Percentiles rank a stretch among this genome's conserved stretches.
These are phyloP conservation scores for Boletellus ananiceps DNA, from an alignment of 768 basidiomycete genomes.

Conservation along the genomic window DNA sequence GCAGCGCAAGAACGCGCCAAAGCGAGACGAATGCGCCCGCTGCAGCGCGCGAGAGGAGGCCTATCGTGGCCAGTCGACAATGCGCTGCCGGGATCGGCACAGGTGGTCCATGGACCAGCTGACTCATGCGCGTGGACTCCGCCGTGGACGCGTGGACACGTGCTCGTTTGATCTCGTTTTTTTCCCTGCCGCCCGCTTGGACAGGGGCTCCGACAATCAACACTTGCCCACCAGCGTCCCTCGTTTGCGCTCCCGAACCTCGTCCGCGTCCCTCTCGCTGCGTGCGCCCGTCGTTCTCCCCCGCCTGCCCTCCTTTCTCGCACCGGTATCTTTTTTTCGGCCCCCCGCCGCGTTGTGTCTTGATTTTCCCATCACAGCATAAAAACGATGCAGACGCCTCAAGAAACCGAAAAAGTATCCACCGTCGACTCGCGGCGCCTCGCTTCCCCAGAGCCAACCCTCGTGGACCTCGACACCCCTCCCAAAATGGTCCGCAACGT, in stretches of 20 bases:
- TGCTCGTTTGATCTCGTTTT: conserved; percentile 33
- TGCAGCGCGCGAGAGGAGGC: conserved; percentile 8
- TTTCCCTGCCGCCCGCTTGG: conserved; percentile 33
- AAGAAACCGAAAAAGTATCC: conserved; percentile 20
- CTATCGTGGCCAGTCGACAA: conserved; percentile 21
- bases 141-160: conserved; percentile 24
- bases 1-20: no score
- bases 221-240: conserved; percentile 23
- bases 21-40: no score
- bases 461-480: conserved; percentile 22
- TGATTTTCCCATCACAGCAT: conserved; percentile 29
- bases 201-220: conserved; percentile 37
- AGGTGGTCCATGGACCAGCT: conserved; percentile 26
- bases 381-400: conserved; percentile 32
- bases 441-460: conserved; percentile 18
- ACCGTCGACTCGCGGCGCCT: conserved; percentile 5
- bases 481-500: conserved; percentile 29
- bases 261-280: conserved; percentile 2
- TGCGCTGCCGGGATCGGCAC: conserved; percentile 12
- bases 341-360: conserved; percentile 1
- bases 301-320: not conserved
- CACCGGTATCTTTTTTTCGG: conserved; percentile 11
- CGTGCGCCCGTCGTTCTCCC: not conserved
- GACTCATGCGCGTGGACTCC: conserved; percentile 13
- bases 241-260: conserved; percentile 15